phyloP scores from a whole-genome alignment of 768 basidiomycete genomes.

The Pulveroboletus sp. region DNA sequence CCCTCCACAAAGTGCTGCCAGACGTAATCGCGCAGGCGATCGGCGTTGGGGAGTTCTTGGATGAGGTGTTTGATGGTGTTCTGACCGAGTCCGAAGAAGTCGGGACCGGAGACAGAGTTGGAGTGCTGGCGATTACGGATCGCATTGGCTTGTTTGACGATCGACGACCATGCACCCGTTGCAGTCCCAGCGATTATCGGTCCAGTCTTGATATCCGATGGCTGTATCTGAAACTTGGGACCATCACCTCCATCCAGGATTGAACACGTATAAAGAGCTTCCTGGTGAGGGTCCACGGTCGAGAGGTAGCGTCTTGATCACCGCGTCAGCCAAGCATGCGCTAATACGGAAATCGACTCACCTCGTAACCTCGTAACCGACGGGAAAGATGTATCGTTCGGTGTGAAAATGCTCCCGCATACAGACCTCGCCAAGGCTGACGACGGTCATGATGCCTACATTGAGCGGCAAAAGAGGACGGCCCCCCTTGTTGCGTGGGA shows the following conservation, averaged over 20 bases:
- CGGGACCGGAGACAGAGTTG: conserved; percentile 84
- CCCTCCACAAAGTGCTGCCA: conserved; percentile 86
- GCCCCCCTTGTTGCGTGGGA: conserved; percentile 68
- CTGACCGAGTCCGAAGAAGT: conserved; percentile 84
- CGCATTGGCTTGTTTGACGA: conserved; percentile 78
- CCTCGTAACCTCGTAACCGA: conserved; percentile 82
- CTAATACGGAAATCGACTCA: conserved; percentile 28
- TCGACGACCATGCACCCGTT: conserved; percentile 81
- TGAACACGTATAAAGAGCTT: conserved; percentile 77
- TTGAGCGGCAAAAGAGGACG: conserved; percentile 73
- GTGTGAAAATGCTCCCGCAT: conserved; percentile 85
- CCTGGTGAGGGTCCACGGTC: conserved; percentile 58
- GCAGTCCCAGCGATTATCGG: conserved; percentile 82
- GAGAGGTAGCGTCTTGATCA: conserved; percentile 68
- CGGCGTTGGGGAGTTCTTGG: conserved; percentile 76
- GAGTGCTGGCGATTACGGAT: conserved; percentile 80
- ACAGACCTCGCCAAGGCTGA: conserved; percentile 69
- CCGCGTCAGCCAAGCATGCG: conserved; percentile 1
- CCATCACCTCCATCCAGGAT: conserved; percentile 84
- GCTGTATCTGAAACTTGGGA: conserved; percentile 81
- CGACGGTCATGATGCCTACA: conserved; percentile 85
- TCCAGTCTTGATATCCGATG: conserved; percentile 64
- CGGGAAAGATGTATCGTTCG: conserved; percentile 84
- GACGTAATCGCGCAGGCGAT: conserved; percentile 72
- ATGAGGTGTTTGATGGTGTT: conserved; percentile 88